Evolutionary conservation across 2,329 filamentous ascomycete genomes (phyloP), one percentile per base, ranked within the genome.

Genomic region (Pyrenochaeta sp.): DNA sequence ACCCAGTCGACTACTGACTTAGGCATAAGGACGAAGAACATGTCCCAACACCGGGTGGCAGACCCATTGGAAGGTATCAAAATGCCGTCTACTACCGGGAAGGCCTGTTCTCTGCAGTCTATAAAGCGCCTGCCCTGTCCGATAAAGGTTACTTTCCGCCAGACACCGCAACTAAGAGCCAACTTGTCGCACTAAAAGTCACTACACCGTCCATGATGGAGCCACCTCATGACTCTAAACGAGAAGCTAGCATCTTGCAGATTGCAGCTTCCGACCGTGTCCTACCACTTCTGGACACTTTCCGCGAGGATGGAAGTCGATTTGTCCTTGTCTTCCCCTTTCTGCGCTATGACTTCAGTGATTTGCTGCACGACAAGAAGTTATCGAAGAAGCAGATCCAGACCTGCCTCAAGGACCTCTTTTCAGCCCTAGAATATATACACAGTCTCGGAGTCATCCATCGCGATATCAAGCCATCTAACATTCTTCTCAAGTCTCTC

Each of bases 381-480:
- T 77, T 77, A 56, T 65, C 73, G 46, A 64, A 77, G 47, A 45
- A 61, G 7, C 80, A 85, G 53, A 76, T 73, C 7, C 78, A 76
- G 49, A 72, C 77, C 12, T 80, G 86, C 82, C 75, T 95, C 84
- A 78, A 79, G 10, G 88, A 93, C 65, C 72, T 95, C 6, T 90
- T 97, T 72, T 76, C 79, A 3, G 93, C 87, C 6, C 84, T 99
- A 2, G 80, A 79, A 1, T 84, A 91, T 67, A 82, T 97, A 2
- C 95, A 99, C 74, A 67, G 76, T 7, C 79, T 87, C 25, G 90
- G 88, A 7, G 93, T 99, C 56, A 90, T 99, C 53, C 95, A 99
- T 75, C 89, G 95, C 55, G 95, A 99, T 72, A 82, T 99, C 73
- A 99, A 99, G 72, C 95, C 95, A 0, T 93, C 92, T 0, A 96